Base-by-base conservation (phyloP, 345 rosid genomes). In the Arabis hirsuta region DNA sequence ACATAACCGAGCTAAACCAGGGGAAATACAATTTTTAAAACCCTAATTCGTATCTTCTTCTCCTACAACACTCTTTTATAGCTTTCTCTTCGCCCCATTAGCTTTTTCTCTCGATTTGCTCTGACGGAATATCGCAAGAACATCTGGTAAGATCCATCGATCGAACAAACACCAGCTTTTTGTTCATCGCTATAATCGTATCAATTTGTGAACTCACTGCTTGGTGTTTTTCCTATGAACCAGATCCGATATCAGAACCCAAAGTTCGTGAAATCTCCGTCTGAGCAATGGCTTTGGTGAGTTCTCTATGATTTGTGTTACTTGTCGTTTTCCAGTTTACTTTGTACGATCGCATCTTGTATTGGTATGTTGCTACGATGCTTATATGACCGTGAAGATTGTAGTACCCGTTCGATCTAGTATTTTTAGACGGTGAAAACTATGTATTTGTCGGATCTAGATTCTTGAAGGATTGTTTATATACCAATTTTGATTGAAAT, bases 281-380 rank as follows among this genome's bases (percentile, higher is more conserved):
- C 51, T 73, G 50, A 83, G 87, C 86, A 72, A 89, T 89, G 96
- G 89, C 87, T 67, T 80, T 87, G 84, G 92, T 90, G 77, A 90
- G 92, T 64, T 54, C 12, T 73, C 67, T 38, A 27, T 26, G 53
- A 69, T 13, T 4, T 22, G 14, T 22, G 14, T 43, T 67, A n/a
- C 2, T 32, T 16, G 55, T 3, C 20, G 19, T 62, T 53, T 32
- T 27, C 11, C 9, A 52, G 41, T 13, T 54, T 53, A 11, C 27
- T 9, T 32, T 39, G 3, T 16, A 9, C 67, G 65, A 39, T 76
- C 79, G 41, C 62, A 5, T 67, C 38, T 12, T 41, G 32, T 55
- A 20, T 20, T 58, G 55, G 41, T 65, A 13, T 13, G 8, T 45
- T 62, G 29, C 50, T 22, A 45, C 52, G 10, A 3, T 22, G 47